phyloP scores from a whole-genome alignment of 2,329 filamentous ascomycete genomes.

The Claviceps sp. region DNA sequence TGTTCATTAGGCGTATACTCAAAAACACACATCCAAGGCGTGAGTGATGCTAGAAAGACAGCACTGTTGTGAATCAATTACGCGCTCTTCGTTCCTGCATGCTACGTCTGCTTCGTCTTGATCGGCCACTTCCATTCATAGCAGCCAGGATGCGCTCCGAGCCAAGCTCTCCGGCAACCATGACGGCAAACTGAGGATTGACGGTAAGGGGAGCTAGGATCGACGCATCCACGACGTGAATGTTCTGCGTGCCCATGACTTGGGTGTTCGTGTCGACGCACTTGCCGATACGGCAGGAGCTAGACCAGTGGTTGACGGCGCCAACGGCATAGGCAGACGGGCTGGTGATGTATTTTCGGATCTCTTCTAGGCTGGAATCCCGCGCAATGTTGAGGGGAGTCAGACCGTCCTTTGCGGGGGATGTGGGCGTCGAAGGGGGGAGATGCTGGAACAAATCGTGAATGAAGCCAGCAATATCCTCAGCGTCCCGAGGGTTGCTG shows the following conservation, averaged over 20 bases:
- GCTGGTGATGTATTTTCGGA: constrained; percentile 36
- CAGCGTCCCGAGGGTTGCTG: constrained; percentile 30
- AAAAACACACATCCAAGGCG: no score
- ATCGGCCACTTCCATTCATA: neutral
- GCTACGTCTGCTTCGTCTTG: neutral
- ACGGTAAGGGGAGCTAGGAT: constrained; percentile 37
- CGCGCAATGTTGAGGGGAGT: constrained; percentile 34
- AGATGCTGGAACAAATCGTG: constrained; percentile 33
- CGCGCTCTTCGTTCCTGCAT: neutral
- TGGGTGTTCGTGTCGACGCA: constrained; percentile 34
- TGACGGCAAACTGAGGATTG: constrained; percentile 41
- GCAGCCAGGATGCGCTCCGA: constrained; percentile 28
- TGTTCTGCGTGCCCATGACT: constrained; percentile 34
- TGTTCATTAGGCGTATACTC: no score
- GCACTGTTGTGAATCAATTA: neutral
- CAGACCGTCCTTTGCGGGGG: constrained; percentile 22
- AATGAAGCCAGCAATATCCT: constrained; percentile 36
- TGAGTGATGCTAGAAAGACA: no score
- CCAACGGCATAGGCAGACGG: constrained; percentile 32
- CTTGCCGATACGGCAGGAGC: constrained; percentile 33
- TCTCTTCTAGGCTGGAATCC: constrained; percentile 31
- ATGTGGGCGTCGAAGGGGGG: constrained; percentile 9
- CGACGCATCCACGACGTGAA: constrained; percentile 37
- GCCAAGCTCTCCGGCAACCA: constrained; percentile 38
- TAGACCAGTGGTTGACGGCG: constrained; percentile 39